Base-by-base conservation (phyloP, 75 land plant genomes). In the Adiantum capillusveneris region DNA sequence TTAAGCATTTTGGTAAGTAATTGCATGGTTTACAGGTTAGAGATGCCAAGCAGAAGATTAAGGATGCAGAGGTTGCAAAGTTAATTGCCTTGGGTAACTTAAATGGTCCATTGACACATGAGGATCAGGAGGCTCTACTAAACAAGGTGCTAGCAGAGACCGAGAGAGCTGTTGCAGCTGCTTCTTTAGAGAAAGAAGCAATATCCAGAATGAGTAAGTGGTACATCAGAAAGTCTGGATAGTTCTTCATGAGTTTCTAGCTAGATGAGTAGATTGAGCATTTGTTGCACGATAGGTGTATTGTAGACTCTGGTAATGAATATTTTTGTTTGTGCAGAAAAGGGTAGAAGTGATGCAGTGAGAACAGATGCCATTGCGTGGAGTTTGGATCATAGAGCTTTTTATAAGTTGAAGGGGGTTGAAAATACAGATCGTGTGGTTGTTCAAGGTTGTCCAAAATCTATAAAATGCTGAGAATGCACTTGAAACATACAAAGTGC, bases 371-470 rank as follows among this genome's bases (percentile, higher is more conserved):
- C 79, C 18, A 44, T 83, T 9, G 0, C 70, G 5, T 29, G 62
- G 44, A 81, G 71, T 43, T 55, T 34, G 22, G 67, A 66, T 58
- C 84, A 84, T 52, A 74, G 65, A 34, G 66, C 51, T 20, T 72
- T 50, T 44, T 89, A 84, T 81, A 89, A 57, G 72, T 52, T 89
- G 44, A 77, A 53, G 34, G 71, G 79, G 42, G 79, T 29, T 59
- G 60, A 58, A 48, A 62, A 74, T 58, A 65, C 70, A 22, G n/a
- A 61, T 26, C 17, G 26, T 26, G 39, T 81, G 24, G 48, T 84
- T 31, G 67, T 78, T 59, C 92, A 84, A 84, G 87, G 90, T 87
- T 5, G 37, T n/a, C n/a, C n/a, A n/a, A n/a, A n/a, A n/a, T n/a
- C n/a, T n/a, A n/a, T n/a, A n/a, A n/a, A n/a, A n/a, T n/a, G n/a